Conservation (phyloP, 139 green algal genomes). For the Haematococcus sp. region DNA sequence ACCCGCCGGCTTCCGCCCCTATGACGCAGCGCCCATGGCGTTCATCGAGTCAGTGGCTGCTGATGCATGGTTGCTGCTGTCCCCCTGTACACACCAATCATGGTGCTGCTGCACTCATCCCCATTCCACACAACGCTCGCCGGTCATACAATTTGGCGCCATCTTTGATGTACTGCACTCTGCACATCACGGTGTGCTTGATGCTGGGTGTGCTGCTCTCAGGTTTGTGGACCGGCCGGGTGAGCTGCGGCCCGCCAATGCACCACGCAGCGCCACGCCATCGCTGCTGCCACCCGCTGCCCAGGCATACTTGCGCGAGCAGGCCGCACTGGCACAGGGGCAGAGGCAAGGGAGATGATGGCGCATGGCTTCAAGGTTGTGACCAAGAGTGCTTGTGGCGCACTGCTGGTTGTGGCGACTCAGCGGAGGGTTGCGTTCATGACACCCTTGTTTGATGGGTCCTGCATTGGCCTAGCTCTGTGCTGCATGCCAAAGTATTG, state of each 20-base stretch:
- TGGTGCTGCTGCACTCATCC: neutral
- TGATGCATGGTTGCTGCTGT: neutral
- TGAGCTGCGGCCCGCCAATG: conserved; percentile 73
- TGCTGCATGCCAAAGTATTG: no score
- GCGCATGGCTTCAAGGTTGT: no score
- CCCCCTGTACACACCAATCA: neutral
- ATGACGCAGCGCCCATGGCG: conserved; percentile 83
- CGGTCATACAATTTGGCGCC: neutral
- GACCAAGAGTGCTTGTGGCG: no score
- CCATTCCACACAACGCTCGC: neutral
- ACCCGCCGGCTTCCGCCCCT: conserved; percentile 52
- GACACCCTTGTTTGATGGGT: no score
- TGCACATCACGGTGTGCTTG: no score
- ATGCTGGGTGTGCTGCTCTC: no score
- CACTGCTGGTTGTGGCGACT: no score
- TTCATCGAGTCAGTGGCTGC: conserved; percentile 81
- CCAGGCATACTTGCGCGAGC: conserved; percentile 31
- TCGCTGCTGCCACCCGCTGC: conserved; percentile 42
- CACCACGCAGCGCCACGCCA: conserved; percentile 11
- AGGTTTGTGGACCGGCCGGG: conserved; percentile 84
- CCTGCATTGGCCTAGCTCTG: no score
- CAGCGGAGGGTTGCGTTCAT: no score
- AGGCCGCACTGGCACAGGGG: neutral
- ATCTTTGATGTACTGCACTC: neutral
- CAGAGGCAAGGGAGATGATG: no score